Evolutionary conservation across 2,329 filamentous ascomycete species (phyloP), one percentile per base, ranked within the genome.

Genomic region (Trichoderma oligosporum): DNA sequence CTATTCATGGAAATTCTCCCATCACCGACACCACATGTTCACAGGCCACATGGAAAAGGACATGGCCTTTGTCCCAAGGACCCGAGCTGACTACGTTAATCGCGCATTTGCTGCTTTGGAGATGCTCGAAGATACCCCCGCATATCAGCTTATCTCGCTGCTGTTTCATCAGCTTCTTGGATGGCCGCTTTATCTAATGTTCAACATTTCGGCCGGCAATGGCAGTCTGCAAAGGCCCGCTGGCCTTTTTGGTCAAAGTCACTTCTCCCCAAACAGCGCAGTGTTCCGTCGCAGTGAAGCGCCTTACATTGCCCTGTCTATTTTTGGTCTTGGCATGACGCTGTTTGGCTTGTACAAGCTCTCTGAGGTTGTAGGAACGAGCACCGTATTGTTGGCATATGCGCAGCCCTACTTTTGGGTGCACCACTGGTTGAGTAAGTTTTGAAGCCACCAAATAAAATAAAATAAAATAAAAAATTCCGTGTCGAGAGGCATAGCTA

Each of bases 1-100:
- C 74, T 88, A 88, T 74, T 84, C 82, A 47, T 89, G 86, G 86
- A 84, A 87, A 73, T 84, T 83, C 68, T 85, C 81, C 29, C 87
- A 90, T 70, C 79, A 80, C 59, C 80, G 85, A 49, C 87, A 89
- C 71, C 87, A 90, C 73, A 81, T 81, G 62, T 86, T 82, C 71
- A 84, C 83, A 42, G 83, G 83, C 62, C 81, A 88, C 73, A 83
- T 87, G 74, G 79, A 84, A 58, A 84, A 83, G 74, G 52, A 55
- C 41, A 55, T 55, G 52, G 52, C 52, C 12, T 55, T 55, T 39
- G 31, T 57, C 25, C 42, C 55, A 7, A 44, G 47, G 39, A 57
- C 47, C 18, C 41, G 41, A 29, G 3, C n/a, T 3, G 55, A 57
- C 11, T 57, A 57, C 11, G 18, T 33, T 20, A 29, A 57, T 14